Evolutionary conservation across 495 filamentous ascomycete species (phyloP), one percentile per base, ranked within the genome.

Genomic region (Neurospora sp.): DNA sequence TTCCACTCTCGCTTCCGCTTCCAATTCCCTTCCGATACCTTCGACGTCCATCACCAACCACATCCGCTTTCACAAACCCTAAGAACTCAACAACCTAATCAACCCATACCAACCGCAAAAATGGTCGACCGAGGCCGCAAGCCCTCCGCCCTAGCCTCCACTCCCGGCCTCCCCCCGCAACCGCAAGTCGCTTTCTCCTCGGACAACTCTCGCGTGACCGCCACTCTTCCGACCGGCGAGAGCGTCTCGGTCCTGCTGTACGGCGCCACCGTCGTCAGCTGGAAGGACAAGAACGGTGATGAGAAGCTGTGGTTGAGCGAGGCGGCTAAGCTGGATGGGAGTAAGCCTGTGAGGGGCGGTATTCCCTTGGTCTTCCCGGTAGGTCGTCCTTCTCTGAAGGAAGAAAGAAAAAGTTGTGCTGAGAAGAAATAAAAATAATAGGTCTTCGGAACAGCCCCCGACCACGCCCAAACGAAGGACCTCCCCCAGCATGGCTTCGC

Each of bases 401-500:
- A 12, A 12, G 45, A 27, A 27, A 2, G 1, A 31, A 31, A 31
- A 31, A 31, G 27, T 9, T 9, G 18, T 45, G 18, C 42, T 45
- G 18, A 45, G 3, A 0, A 0, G 9, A 0, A 12, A 27, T 41
- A 9, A 0, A 0, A 39, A 42, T 41, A 4, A 35, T 74, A 98
- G 94, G 92, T 96, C 78, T 99, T 99, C 81, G 96, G 96, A 41
- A 92, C 92, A 53, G 87, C 93, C 10, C 90, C 91, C 41, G 81
- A 89, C 74, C 88, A 93, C 79, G 88, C 92, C 68, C 85, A 89
- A 8, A 94, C 93, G 39, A 87, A 87, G 40, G 79, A 85, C 37
- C 90, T 99, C 18, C 91, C 95, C 14, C 95, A 98, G 82, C 96
- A 99, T 83, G 96, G 96, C 75, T 97, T 99, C 82, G 96, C 96